Evolutionary conservation across 2,329 filamentous ascomycete species (phyloP).

Genomic region (Drechmeria coniospora): DNA sequence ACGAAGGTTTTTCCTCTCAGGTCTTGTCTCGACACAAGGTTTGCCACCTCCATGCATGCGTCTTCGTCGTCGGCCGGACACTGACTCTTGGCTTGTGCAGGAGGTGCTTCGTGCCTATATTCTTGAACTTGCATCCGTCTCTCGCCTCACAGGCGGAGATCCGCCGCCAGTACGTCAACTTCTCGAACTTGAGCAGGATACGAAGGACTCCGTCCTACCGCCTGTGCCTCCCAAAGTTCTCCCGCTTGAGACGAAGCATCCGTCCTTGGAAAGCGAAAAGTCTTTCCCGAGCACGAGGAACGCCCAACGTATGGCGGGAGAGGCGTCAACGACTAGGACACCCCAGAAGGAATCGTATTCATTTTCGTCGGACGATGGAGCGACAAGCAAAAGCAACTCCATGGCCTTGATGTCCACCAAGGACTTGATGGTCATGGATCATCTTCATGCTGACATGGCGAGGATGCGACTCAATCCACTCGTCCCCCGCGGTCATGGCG

Average conservation of each 20-base stretch:
- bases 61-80: slow-evolving; percentile 6
- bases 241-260: slow-evolving; percentile 11
- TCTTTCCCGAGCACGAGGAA: slow-evolving; percentile 23
- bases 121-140: slow-evolving; percentile 38
- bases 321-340: slow-evolving; percentile 13
- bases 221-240: slow-evolving; percentile 5
- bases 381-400: slow-evolving; percentile 16
- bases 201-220: slow-evolving; percentile 10
- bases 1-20: slow-evolving; percentile 40
- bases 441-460: slow-evolving; percentile 23
- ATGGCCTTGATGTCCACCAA: slow-evolving; percentile 37
- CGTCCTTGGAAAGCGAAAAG: slow-evolving; percentile 23
- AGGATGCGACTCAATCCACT: slow-evolving; percentile 23
- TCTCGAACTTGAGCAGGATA: slow-evolving; percentile 34
- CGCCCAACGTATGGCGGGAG: slow-evolving; percentile 19
- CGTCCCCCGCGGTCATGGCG: slow-evolving; percentile 17
- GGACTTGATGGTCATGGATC: slow-evolving; percentile 35
- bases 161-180: slow-evolving; percentile 37
- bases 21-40: slow-evolving; percentile 44
- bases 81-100: slow-evolving; percentile 24
- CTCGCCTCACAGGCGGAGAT: slow-evolving; percentile 23
- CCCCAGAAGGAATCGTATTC: slow-evolving; percentile 15
- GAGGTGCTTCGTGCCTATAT: slow-evolving; percentile 46
- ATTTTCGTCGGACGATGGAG: slow-evolving; percentile 21
- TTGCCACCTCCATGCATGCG: slow-evolving; percentile 7